phyloP scores from a whole-genome alignment of 257 asterid species.

The Primulina eburnea region DNA sequence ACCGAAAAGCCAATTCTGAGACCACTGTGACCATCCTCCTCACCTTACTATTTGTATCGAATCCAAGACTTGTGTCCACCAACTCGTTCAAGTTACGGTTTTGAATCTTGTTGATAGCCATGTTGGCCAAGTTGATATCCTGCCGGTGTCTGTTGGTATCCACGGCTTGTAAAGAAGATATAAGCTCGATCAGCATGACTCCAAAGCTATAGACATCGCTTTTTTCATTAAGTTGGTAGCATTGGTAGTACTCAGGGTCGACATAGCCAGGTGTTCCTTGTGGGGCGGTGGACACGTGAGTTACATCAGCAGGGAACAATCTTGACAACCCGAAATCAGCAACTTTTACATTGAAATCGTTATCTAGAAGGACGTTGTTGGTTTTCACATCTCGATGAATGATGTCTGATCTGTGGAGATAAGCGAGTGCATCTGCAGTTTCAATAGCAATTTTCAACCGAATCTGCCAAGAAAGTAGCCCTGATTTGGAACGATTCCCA shows the following conservation, averaged over 20 bases:
- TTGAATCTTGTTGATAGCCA: constrained; percentile 78
- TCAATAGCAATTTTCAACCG: constrained; percentile 69
- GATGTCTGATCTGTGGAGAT: constrained; percentile 63
- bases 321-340: constrained; percentile 89
- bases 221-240: constrained; percentile 70
- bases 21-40: constrained; percentile 45
- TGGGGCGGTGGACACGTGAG: constrained; percentile 85
- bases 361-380: constrained; percentile 67
- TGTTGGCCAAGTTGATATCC: constrained; percentile 65
- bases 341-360: constrained; percentile 64
- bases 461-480: constrained; percentile 54
- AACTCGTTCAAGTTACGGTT: constrained; percentile 52
- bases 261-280: constrained; percentile 94
- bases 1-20: constrained; percentile 71
- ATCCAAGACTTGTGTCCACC: constrained; percentile 60
- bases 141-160: constrained; percentile 64
- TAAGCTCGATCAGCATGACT: constrained; percentile 73
- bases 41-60: constrained; percentile 34
- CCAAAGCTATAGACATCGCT: constrained; percentile 89
- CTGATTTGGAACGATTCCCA: constrained; percentile 49
- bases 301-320: constrained; percentile 54
- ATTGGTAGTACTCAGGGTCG: constrained; percentile 79
- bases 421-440: constrained; percentile 70
- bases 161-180: constrained; percentile 74
- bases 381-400: constrained; percentile 88